Base-by-base conservation (phyloP, 179 eudicot genomes). In the Drosera spatulata region DNA sequence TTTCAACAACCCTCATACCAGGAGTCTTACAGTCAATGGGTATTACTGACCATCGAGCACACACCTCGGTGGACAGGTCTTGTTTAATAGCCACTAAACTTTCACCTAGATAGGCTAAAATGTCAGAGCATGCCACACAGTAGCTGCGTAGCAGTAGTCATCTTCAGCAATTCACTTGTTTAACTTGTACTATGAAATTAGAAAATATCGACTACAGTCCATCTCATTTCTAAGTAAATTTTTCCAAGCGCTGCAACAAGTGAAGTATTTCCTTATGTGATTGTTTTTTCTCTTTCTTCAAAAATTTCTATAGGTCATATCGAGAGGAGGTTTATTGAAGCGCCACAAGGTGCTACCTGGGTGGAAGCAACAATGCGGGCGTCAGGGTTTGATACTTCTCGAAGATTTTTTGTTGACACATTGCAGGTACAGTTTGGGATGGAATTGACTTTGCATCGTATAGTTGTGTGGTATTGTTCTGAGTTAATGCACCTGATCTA, bases 301-400 rank as follows among this genome's bases (percentile, higher is more conserved):
- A 45, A 53, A 22, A 56, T 39, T 69, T 63, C 44, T 57, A 59
- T 53, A 94, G 99, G 99, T 53, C 88, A 80, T 63, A 83, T 94
- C 63, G 99, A 85, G 78, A 76, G 99, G 69, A 88, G 77, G 65
- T 94, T 69, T 73, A 76, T 94, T 62, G 87, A 83, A 74, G 97
- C 86, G 53, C 99, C 99, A 57, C 72, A 71, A 77, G 96, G 97
- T 15, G 88, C 99, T 61, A 82, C 81, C 13, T 94, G 97, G 99
- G 83, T 80, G 67, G 99, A 94, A 84, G 90, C 86, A 57, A 90
- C 95, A 42, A 85, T 94, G 97, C 85, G 89, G 45, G 71, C 94
- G 45, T 86, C 91, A 50, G 97, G 96, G 41, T 87, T 90, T 72
- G 90, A 82, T 68, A 85, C 97, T 42, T 78, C 85, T 70, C 85